Conservation (phyloP, 805 yeast genomes). For the Spathaspora passalidarum region DNA sequence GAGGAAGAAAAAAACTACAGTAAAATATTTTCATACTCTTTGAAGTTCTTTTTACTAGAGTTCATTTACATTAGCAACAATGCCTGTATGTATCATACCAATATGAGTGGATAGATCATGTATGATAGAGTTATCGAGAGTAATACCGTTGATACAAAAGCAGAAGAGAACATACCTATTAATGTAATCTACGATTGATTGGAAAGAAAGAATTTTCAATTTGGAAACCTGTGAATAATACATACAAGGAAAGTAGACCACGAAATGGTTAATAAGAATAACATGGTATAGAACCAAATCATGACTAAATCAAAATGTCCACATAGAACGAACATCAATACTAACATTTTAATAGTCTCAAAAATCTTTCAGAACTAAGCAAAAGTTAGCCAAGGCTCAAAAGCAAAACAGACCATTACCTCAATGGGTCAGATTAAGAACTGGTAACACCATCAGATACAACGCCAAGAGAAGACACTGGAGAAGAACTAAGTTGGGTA, state of each 20-base stretch:
- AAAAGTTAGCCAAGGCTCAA: conserved; percentile 97
- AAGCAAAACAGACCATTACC: conserved; percentile 99
- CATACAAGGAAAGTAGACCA: background rate
- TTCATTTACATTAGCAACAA: conserved; percentile 20
- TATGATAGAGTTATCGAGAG: background rate
- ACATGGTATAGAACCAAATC: background rate
- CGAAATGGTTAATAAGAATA: too few relatives aligned
- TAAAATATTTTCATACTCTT: conserved; percentile 1
- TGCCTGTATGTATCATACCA: conserved; percentile 39
- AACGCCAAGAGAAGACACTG: conserved; percentile 99
- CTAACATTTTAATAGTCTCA: conserved; percentile 58
- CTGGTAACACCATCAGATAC: conserved; percentile 96
- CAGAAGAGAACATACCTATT: too few relatives aligned
- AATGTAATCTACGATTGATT: background rate
- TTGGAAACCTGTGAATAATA: background rate
- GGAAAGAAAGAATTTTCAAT: background rate
- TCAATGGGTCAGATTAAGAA: conserved; percentile 98
- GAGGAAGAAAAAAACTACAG: background rate
- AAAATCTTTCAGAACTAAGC: conserved; percentile 95
- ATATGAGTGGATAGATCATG: background rate
- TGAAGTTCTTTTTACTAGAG: conserved; percentile 3
- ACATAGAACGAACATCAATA: conserved; percentile 4
- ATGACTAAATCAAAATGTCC: background rate
- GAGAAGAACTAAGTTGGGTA: conserved; percentile 99
- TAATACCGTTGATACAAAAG: too few relatives aligned